Evolutionary conservation across 139 green algal species (phyloP).

Genomic region (Edaphochlamys debaryana): DNA sequence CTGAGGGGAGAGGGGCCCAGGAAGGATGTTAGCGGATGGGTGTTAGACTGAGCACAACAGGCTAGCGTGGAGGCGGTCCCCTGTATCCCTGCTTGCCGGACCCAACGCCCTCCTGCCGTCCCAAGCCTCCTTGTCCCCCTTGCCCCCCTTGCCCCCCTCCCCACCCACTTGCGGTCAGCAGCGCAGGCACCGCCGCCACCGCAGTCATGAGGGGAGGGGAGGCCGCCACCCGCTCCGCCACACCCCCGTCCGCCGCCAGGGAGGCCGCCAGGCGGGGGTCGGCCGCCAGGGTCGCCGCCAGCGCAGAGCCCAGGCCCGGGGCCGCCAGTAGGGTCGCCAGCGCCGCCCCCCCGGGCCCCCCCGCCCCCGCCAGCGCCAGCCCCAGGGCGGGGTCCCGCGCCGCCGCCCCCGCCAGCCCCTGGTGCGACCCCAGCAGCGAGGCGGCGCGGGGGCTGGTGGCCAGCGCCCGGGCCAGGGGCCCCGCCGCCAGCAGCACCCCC

Average conservation of each 20-base stretch:
- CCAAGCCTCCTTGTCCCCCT: too few relatives aligned
- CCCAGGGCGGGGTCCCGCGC: neutral
- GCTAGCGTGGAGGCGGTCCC: too few relatives aligned
- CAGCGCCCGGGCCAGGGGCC: neutral
- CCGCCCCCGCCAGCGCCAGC: neutral
- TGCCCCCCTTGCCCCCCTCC: too few relatives aligned
- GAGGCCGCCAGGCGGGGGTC: neutral
- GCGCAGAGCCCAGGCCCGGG: neutral
- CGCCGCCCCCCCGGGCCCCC: neutral
- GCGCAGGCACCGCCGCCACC: neutral
- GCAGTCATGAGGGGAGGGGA: neutral
- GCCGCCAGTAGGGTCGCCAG: constrained; percentile 7
- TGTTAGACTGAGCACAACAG: too few relatives aligned
- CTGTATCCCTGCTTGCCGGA: too few relatives aligned
- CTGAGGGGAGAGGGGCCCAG: neutral
- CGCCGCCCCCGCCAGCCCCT: neutral
- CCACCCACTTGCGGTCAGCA: neutral
- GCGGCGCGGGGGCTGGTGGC: neutral
- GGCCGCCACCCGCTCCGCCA: neutral
- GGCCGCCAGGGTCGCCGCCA: neutral
- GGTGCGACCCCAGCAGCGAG: constrained; percentile 1
- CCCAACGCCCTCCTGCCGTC: too few relatives aligned
- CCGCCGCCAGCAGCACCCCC: constrained; percentile 3
- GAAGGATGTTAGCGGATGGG: too few relatives aligned
- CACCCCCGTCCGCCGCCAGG: neutral